Conservation (phyloP, 495 filamentous ascomycete genomes). For the Penicillium desertorum region DNA sequence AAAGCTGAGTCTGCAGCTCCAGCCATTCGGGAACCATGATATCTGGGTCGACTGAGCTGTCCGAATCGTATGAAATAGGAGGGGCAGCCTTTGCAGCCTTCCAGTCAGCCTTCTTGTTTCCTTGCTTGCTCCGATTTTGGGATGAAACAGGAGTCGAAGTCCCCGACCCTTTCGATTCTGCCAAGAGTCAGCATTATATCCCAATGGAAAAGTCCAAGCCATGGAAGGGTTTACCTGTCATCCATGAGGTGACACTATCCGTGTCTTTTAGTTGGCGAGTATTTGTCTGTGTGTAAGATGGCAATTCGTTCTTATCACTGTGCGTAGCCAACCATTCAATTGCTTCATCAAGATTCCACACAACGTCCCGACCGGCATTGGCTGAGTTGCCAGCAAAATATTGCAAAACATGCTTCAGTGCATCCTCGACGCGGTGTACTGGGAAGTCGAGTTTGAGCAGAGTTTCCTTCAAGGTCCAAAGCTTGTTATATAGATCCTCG, state of each 20-base stretch:
- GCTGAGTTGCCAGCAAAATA: conserved; percentile 53
- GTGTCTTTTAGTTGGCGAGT: conserved; percentile 35
- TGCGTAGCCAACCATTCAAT: conserved; percentile 82
- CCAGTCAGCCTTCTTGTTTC: conserved; percentile 31
- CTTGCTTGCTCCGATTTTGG: conserved; percentile 27
- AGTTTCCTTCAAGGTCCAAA: conserved; percentile 78
- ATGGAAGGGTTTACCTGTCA: conserved; percentile 39
- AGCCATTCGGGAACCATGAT: conserved; percentile 75
- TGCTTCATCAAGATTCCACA: conserved; percentile 85
- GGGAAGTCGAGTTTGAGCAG: conserved; percentile 68
- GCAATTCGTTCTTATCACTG: conserved; percentile 64
- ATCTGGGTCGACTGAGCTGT: conserved; percentile 64
- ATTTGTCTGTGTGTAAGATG: conserved; percentile 59
- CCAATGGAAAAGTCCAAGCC: conserved; percentile 17
- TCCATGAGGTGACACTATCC: conserved; percentile 44
- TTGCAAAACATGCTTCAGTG: conserved; percentile 62
- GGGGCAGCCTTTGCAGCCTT: conserved; percentile 27
- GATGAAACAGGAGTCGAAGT: conserved; percentile 32
- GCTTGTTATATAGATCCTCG: conserved; percentile 69
- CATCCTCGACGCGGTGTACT: conserved; percentile 58
- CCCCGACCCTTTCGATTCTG: conserved; percentile 39
- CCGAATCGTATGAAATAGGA: conserved; percentile 44
- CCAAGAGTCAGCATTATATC: conserved; percentile 29
- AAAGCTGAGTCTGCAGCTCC: conserved; percentile 67
- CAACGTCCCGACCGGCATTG: conserved; percentile 56